These are phyloP conservation scores for Annulohypoxylon maeteangense DNA, from an alignment of 495 filamentous ascomycete genomes.

Conservation along the genomic window DNA sequence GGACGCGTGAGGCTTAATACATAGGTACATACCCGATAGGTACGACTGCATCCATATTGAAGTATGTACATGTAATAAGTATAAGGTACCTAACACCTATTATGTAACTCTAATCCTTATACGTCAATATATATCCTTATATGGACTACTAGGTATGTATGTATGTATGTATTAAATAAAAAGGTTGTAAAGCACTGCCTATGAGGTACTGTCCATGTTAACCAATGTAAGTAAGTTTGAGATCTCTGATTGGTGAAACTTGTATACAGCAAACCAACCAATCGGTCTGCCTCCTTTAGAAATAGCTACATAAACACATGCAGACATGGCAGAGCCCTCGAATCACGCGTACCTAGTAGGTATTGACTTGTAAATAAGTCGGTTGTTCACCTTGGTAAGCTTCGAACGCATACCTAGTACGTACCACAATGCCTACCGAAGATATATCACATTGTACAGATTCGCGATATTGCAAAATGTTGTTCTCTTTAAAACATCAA, in stretches of 20 bases:
- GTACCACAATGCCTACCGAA: too few relatives aligned
- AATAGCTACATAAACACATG: background rate
- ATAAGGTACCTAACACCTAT: too few relatives aligned
- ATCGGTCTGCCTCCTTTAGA: conserved; percentile 20
- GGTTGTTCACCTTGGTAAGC: too few relatives aligned
- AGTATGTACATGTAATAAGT: too few relatives aligned
- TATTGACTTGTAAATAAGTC: too few relatives aligned
- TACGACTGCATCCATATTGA: too few relatives aligned
- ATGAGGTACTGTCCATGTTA: too few relatives aligned
- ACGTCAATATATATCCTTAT: background rate
- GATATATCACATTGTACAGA: background rate
- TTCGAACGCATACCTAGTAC: background rate
- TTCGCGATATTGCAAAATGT: background rate
- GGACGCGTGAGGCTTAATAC: conserved; percentile 9
- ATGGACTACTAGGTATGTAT: too few relatives aligned
- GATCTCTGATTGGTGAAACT: background rate
- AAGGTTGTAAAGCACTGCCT: too few relatives aligned
- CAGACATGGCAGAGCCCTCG: background rate
- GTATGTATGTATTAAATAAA: too few relatives aligned
- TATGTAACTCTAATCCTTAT: too few relatives aligned
- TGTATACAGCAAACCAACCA: conserved; percentile 12
- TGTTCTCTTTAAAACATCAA: background rate
- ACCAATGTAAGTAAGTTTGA: background rate
- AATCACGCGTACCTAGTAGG: background rate
- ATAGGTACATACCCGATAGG: too few relatives aligned